phyloP scores from a whole-genome alignment of 208 protist genomes.

The Plasmodiophora brassicae region DNA sequence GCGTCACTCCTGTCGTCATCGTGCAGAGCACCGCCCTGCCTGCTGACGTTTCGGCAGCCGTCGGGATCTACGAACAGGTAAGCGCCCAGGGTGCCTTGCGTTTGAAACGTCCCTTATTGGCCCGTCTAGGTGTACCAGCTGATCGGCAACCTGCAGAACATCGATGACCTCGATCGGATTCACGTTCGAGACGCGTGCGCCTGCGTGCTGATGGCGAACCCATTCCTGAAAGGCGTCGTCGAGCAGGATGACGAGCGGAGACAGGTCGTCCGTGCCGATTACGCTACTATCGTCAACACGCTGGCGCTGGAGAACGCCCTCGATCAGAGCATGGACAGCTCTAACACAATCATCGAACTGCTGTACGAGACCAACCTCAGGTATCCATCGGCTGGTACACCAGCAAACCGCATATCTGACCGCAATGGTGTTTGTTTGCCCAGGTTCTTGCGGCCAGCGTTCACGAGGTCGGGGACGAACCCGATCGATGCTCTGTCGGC shows the following conservation, averaged over 20 bases:
- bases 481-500: slow-evolving; percentile 1
- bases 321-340: neutral
- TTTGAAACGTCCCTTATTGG: too few relatives aligned
- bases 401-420: neutral
- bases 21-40: neutral
- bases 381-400: too few relatives aligned
- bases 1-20: neutral
- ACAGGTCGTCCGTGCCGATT: neutral
- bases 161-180: neutral
- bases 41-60: neutral
- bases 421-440: neutral
- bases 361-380: slow-evolving; percentile 22
- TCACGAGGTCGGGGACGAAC: slow-evolving; percentile 12
- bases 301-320: neutral
- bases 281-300: slow-evolving; percentile 22
- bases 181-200: neutral
- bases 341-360: slow-evolving; percentile 10
- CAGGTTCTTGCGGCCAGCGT: slow-evolving; percentile 9
- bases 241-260: slow-evolving; percentile 17
- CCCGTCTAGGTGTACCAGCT: slow-evolving; percentile 7
- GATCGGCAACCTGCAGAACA: neutral
- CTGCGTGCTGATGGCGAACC: neutral
- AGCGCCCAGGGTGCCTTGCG: too few relatives aligned
- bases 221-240: neutral
- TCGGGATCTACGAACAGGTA: neutral